Evolutionary conservation across 2,329 filamentous ascomycete species (phyloP).

Genomic region (Allantophomopsis lycopodina): DNA sequence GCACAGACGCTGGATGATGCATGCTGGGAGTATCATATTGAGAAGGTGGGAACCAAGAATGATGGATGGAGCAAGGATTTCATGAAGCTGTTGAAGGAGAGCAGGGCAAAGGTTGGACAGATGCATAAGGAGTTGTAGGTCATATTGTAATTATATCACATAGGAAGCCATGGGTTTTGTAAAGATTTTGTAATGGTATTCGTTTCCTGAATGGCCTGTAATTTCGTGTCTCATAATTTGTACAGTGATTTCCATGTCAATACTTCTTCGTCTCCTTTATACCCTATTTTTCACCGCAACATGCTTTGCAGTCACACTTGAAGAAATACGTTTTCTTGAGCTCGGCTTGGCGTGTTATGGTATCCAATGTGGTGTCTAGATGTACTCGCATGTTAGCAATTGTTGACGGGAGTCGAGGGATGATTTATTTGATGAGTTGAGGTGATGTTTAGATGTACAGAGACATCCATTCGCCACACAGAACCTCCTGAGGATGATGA

Average conservation of each 20-base stretch:
- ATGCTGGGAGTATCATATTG: constrained; percentile 44
- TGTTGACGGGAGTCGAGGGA: too few species aligned
- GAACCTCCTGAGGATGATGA: too few species aligned
- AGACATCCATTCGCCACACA: too few species aligned
- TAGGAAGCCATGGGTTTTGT: too few species aligned
- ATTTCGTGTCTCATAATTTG: too few species aligned
- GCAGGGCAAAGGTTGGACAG: constrained; percentile 1
- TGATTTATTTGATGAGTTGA: too few species aligned
- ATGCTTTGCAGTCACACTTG: background rate
- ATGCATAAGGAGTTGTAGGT: constrained; percentile 2
- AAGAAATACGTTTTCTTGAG: background rate
- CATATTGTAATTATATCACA: background rate
- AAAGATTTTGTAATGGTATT: too few species aligned
- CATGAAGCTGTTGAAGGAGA: constrained; percentile 1
- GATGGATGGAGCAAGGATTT: constrained; percentile 1
- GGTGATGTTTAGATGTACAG: too few species aligned
- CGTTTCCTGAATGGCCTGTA: too few species aligned
- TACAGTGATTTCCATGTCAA: too few species aligned
- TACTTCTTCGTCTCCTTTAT: too few species aligned
- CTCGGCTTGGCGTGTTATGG: background rate
- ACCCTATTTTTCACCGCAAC: background rate
- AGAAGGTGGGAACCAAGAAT: constrained; percentile 1
- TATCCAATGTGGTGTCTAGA: background rate
- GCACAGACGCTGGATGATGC: constrained; percentile 27
- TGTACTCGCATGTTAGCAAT: too few species aligned